These are phyloP conservation scores for Glycine latifolia DNA, from an alignment of 306 rosid genomes.

Conservation along the genomic window DNA sequence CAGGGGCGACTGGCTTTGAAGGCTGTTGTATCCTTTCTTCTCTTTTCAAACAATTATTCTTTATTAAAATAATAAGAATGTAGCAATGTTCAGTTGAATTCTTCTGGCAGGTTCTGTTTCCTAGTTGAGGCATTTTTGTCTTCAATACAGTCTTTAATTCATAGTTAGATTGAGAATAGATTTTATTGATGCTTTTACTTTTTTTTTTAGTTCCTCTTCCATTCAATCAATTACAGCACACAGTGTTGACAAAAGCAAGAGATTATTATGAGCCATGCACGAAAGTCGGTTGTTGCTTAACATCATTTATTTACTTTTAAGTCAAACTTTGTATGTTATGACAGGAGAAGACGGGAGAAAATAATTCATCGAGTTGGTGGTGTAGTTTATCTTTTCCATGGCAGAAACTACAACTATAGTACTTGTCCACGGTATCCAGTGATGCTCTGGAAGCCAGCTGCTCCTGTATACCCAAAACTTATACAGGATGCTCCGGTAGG, in stretches of 20 bases:
- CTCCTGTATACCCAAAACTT: conserved; percentile 93
- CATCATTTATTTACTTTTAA: conserved; percentile 14
- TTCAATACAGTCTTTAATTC: too few relatives aligned
- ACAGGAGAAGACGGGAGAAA: conserved; percentile 92
- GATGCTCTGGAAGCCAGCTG: conserved; percentile 99
- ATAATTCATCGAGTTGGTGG: conserved; percentile 91
- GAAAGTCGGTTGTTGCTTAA: conserved; percentile 31
- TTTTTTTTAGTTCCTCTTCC: not conserved
- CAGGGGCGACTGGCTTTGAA: too few relatives aligned
- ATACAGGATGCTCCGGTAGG: conserved; percentile 96
- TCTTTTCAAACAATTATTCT: too few relatives aligned
- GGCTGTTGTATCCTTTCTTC: too few relatives aligned
- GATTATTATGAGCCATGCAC: not conserved
- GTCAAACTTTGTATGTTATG: conserved; percentile 32
- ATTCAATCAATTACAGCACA: not conserved
- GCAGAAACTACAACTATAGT: conserved; percentile 85
- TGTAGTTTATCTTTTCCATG: conserved; percentile 82
- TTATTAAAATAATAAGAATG: too few relatives aligned
- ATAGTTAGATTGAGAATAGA: too few relatives aligned
- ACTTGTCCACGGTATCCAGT: conserved; percentile 90
- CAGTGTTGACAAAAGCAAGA: not conserved
- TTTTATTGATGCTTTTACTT: too few relatives aligned
- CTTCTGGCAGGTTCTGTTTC: too few relatives aligned
- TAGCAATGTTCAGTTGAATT: too few relatives aligned
- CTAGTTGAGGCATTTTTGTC: too few relatives aligned